These are phyloP conservation scores for Auriscalpium vulgare DNA, from an alignment of 768 basidiomycete genomes.

Conservation along the genomic window DNA sequence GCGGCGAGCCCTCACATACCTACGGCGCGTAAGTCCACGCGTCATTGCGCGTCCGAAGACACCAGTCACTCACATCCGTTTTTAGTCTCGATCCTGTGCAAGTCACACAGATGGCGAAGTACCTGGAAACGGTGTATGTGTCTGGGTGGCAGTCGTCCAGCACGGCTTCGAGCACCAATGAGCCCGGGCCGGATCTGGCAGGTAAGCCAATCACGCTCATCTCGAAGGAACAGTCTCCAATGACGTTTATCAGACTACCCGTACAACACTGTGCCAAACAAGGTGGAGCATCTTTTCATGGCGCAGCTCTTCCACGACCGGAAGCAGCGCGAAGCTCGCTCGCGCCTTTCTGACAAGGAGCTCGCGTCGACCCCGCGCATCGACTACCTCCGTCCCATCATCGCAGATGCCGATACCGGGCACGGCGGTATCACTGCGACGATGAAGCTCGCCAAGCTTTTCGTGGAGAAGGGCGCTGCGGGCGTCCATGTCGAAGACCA, in stretches of 20 bases:
- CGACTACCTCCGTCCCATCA: conserved; percentile 89
- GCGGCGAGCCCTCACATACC: conserved; percentile 82
- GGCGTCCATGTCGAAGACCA: conserved; percentile 99
- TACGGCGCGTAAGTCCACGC: conserved; percentile 91
- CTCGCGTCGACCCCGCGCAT: conserved; percentile 61
- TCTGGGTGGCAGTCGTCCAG: conserved; percentile 95
- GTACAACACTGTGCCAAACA: conserved; percentile 97
- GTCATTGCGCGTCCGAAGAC: background rate
- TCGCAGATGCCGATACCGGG: conserved; percentile 97
- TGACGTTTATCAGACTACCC: conserved; percentile 67
- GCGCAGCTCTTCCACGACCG: conserved; percentile 99
- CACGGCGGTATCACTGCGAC: conserved; percentile 97
- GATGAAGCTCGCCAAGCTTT: conserved; percentile 98
- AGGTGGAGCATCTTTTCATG: conserved; percentile 96
- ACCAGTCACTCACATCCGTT: background rate
- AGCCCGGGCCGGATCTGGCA: conserved; percentile 97
- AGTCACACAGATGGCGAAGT: conserved; percentile 97
- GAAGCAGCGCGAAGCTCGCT: conserved; percentile 83
- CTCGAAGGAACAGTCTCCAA: background rate
- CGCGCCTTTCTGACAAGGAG: conserved; percentile 59
- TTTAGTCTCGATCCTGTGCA: conserved; percentile 94
- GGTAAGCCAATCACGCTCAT: conserved; percentile 38
- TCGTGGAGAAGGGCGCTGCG: conserved; percentile 96
- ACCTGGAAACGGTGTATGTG: conserved; percentile 97
- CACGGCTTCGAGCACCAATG: conserved; percentile 88